A percentile compares a stretch with the other conserved stretches of the same genome.
Evolutionary conservation across 176 grass and related monocot genomes (phyloP).

Genomic region (Triticum dicoccoides): DNA sequence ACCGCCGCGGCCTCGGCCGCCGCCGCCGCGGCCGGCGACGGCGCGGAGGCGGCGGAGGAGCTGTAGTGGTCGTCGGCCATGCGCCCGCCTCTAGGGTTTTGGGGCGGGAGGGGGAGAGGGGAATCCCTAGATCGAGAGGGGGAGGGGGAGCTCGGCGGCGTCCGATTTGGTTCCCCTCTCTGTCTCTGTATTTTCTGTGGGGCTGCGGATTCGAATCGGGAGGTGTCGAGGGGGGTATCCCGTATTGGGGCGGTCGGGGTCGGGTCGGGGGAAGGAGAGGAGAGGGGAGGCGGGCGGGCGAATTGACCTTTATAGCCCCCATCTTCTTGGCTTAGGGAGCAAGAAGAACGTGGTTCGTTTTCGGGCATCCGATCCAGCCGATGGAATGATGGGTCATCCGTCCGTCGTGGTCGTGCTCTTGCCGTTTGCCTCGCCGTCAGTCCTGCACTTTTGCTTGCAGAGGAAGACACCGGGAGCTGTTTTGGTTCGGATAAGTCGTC

Average conservation of each 20-base stretch:
- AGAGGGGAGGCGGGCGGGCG: not conserved
- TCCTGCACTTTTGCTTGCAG: not conserved
- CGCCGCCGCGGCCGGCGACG: conserved; percentile 33
- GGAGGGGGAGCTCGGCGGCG: not conserved
- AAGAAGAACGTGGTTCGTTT: conserved; percentile 27
- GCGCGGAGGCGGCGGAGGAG: conserved; percentile 33
- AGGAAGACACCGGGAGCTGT: not conserved
- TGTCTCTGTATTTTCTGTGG: not conserved
- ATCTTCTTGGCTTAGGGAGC: conserved; percentile 48
- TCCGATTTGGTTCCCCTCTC: not conserved
- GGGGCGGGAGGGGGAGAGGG: not conserved
- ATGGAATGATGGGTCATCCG: no score
- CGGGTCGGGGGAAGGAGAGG: not conserved
- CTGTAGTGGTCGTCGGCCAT: conserved; percentile 61
- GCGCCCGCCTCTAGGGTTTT: conserved; percentile 52
- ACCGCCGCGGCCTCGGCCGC: conserved; percentile 45
- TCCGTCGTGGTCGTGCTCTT: not conserved
- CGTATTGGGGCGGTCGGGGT: not conserved
- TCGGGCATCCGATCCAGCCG: not conserved
- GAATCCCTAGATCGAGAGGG: conserved; percentile 42
- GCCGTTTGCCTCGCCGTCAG: not conserved
- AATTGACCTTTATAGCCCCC: conserved; percentile 38
- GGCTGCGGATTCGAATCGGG: conserved; percentile 38
- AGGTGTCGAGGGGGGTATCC: conserved; percentile 21
- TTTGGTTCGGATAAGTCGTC: not conserved